A percentile compares a stretch with the other conserved stretches of the same genome.
These are phyloP conservation scores for Mycena venus DNA, from an alignment of 768 basidiomycete species.

Conservation along the genomic window DNA sequence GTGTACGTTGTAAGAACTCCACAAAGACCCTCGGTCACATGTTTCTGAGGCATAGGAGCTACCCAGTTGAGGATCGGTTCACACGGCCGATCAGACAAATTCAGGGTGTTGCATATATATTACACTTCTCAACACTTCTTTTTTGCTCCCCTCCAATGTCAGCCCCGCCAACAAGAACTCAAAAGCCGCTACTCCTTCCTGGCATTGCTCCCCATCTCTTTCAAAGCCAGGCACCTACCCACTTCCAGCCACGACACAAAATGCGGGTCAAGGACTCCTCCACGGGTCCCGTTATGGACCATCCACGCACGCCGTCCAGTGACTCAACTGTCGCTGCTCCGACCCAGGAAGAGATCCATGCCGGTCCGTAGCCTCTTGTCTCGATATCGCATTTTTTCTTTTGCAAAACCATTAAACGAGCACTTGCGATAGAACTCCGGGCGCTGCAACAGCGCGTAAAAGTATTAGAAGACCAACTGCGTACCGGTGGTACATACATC, in stretches of 20 bases:
- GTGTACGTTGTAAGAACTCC: no score
- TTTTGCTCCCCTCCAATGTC: conserved; percentile 5
- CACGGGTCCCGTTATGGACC: neutral
- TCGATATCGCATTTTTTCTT: neutral
- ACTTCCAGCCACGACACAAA: neutral
- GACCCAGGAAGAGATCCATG: neutral
- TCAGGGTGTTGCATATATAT: neutral
- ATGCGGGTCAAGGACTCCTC: neutral
- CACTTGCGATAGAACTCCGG: neutral
- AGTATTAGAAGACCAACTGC: neutral
- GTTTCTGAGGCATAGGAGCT: conserved; percentile 1
- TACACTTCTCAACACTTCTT: conserved; percentile 1
- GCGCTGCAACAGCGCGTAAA: neutral
- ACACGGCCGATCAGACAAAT: conserved; percentile 12
- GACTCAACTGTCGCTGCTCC: neutral
- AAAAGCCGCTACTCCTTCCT: conserved; percentile 4
- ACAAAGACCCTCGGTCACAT: no score
- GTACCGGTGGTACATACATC: neutral
- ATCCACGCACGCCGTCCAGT: neutral
- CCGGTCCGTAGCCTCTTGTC: conserved; percentile 7
- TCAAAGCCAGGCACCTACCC: neutral
- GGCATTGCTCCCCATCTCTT: conserved; percentile 12
- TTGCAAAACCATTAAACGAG: neutral
- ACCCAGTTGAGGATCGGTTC: conserved; percentile 8
- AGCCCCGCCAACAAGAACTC: conserved; percentile 4